These are phyloP conservation scores for Kwoniella shivajii DNA, from an alignment of 1,284 basidiomycete genomes.

Conservation along the genomic window DNA sequence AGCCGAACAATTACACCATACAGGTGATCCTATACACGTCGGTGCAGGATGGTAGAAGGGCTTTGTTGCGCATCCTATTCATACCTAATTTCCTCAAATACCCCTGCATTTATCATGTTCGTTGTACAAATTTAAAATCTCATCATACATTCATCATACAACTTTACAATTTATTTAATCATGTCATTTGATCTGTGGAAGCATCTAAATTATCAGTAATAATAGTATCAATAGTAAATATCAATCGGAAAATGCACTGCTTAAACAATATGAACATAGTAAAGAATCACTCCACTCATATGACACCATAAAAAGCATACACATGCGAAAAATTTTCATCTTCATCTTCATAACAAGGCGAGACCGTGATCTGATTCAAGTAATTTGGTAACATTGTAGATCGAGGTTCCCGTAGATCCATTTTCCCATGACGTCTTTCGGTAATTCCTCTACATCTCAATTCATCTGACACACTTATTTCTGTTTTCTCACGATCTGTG, in stretches of 20 bases:
- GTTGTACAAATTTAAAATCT: constrained; percentile 6
- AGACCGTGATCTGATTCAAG: too few species aligned
- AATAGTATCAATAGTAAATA: background rate
- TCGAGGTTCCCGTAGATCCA: too few species aligned
- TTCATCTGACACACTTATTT: too few species aligned
- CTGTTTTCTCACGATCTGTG: too few species aligned
- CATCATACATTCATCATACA: background rate
- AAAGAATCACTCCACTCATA: too few species aligned
- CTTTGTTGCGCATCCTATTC: background rate
- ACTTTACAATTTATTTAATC: constrained; percentile 4
- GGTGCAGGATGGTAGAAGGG: constrained; percentile 19
- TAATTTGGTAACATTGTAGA: too few species aligned
- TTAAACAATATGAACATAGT: background rate
- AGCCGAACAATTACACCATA: constrained; percentile 7
- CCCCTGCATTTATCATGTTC: constrained; percentile 7
- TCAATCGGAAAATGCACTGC: background rate
- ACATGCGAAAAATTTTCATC: too few species aligned
- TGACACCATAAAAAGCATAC: too few species aligned
- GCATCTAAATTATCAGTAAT: background rate
- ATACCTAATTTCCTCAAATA: background rate
- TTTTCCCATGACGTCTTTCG: too few species aligned
- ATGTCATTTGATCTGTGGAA: background rate
- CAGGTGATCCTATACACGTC: constrained; percentile 21
- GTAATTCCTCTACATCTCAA: too few species aligned
- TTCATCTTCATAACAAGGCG: too few species aligned